Conservation (phyloP, 306 rosid species). For the Malus asiatica region DNA sequence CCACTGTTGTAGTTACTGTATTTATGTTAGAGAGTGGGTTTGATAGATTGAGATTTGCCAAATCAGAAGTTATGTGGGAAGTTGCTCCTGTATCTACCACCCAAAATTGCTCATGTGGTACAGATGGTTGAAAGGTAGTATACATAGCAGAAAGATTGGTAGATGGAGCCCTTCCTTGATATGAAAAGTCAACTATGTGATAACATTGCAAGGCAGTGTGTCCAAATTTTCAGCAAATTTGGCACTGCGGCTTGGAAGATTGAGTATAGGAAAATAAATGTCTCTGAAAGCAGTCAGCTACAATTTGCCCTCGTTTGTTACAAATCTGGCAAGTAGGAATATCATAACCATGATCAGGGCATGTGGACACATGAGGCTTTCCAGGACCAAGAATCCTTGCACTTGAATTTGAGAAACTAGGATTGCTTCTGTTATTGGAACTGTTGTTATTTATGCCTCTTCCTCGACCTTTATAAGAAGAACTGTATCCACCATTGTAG, state of each 20-base stretch:
- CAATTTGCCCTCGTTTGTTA: neutral
- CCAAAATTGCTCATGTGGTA: accelerated
- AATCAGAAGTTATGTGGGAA: neutral
- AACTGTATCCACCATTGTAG: too few species aligned
- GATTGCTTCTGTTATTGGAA: too few species aligned
- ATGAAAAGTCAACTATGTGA: neutral
- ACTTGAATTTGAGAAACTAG: too few species aligned
- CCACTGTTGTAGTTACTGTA: neutral
- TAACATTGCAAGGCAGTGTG: neutral
- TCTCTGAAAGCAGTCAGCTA: neutral
- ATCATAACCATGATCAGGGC: neutral
- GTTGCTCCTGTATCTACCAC: neutral
- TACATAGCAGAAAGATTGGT: too few species aligned
- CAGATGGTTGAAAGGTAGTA: neutral
- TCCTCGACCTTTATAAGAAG: too few species aligned
- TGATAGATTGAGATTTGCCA: neutral
- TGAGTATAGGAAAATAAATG: accelerated
- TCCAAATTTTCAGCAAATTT: too few species aligned
- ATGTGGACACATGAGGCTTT: too few species aligned
- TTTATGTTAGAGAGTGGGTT: neutral
- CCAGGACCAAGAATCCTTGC: too few species aligned
- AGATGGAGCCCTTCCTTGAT: neutral
- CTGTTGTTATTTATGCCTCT: too few species aligned
- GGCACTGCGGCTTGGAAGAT: neutral
- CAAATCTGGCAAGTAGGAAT: neutral